phyloP scores from a whole-genome alignment of 176 grass and related monocot genomes.

The Thalia dealbata region DNA sequence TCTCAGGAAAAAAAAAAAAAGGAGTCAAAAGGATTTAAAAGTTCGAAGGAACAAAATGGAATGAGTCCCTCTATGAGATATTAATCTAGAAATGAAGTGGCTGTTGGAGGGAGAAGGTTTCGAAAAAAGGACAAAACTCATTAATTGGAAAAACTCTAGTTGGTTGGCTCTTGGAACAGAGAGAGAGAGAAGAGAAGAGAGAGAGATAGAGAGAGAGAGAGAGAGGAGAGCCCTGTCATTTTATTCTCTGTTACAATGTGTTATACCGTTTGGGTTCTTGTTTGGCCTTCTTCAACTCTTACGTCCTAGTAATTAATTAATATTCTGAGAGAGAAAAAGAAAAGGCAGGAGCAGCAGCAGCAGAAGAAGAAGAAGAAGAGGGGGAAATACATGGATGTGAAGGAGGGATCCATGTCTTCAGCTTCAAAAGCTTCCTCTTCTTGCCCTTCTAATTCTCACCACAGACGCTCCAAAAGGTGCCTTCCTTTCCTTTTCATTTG shows the following conservation, averaged over 20 bases:
- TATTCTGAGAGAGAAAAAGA: neutral
- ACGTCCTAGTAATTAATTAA: neutral
- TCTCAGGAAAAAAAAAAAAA: too few relatives aligned
- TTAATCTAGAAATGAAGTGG: too few relatives aligned
- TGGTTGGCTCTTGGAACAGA: neutral
- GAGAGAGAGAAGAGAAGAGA: neutral
- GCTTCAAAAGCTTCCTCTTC: conserved; percentile 9
- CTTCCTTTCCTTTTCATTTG: too few relatives aligned
- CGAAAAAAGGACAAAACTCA: neutral
- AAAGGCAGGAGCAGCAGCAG: neutral
- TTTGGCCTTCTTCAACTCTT: neutral
- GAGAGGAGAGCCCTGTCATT: neutral
- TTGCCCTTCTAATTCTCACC: conserved; percentile 14
- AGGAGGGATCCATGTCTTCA: neutral
- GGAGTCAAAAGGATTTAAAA: neutral
- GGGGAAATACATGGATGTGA: neutral
- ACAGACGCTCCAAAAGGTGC: conserved; percentile 58
- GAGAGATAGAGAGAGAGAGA: neutral
- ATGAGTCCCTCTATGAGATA: too few relatives aligned
- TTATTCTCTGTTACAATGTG: neutral
- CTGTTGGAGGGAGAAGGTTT: too few relatives aligned
- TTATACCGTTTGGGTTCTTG: neutral
- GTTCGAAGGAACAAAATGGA: too few relatives aligned
- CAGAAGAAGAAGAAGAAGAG: neutral
- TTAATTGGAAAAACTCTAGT: neutral